phyloP scores from a whole-genome alignment of 805 yeast genomes.

The Blastobotrys terrestris region DNA sequence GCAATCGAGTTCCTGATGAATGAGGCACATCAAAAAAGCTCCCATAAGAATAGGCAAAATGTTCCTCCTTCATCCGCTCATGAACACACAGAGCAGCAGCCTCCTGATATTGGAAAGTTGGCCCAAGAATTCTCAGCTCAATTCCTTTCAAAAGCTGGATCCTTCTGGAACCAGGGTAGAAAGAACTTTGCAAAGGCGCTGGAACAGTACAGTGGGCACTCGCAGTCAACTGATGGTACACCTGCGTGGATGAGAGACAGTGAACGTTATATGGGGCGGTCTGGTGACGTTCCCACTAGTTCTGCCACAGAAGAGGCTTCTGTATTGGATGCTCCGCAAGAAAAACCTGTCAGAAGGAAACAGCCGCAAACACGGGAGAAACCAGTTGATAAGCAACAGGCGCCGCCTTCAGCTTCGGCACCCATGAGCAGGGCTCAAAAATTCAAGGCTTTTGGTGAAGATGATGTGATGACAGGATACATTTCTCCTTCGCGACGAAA shows the following conservation, averaged over 20 bases:
- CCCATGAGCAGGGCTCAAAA: conserved; percentile 22
- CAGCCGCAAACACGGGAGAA: not conserved
- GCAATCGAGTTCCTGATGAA: conserved; percentile 66
- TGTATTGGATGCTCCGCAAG: not conserved
- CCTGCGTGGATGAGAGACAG: conserved; percentile 78
- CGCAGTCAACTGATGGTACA: conserved; percentile 31
- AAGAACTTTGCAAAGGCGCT: conserved; percentile 57
- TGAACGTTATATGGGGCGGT: conserved; percentile 27
- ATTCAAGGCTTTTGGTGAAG: conserved; percentile 15
- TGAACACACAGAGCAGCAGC: conserved; percentile 14
- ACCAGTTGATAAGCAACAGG: not conserved
- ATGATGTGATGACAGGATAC: conserved; percentile 17
- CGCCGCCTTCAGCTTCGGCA: conserved; percentile 9
- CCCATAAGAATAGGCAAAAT: conserved; percentile 17
- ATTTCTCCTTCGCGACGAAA: conserved; percentile 13
- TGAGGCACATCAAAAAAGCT: conserved; percentile 43
- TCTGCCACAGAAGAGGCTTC: conserved; percentile 4
- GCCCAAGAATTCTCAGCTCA: conserved; percentile 52
- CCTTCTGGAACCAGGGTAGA: conserved; percentile 51
- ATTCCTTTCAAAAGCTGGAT: conserved; percentile 54
- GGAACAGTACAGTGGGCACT: conserved; percentile 45
- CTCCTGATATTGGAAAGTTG: conserved; percentile 32
- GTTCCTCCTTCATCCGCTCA: not conserved
- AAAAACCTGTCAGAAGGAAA: not conserved
- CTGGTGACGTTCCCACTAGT: not conserved